These are phyloP conservation scores for Ceriops tagal DNA, from an alignment of 345 rosid species.

Conservation along the genomic window DNA sequence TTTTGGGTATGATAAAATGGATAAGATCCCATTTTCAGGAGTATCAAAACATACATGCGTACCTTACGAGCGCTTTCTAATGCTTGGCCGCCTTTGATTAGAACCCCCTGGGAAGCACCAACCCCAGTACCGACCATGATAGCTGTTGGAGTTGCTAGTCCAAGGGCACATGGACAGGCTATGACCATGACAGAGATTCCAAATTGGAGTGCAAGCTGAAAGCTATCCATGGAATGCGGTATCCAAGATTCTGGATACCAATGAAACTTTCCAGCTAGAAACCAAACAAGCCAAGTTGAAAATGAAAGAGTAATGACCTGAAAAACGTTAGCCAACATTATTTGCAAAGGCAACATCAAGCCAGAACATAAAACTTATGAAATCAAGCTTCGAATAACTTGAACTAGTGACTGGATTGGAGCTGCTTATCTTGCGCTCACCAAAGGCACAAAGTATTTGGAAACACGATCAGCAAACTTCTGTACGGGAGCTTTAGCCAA, in stretches of 20 bases:
- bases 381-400: not conserved
- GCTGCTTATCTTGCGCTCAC: slow-evolving; percentile 29
- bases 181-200: slow-evolving; percentile 98
- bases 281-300: slow-evolving; percentile 90
- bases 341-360: not conserved
- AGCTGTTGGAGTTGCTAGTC: slow-evolving; percentile 98
- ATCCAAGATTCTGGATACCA: slow-evolving; percentile 87
- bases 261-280: slow-evolving; percentile 73
- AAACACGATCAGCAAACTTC: slow-evolving; percentile 88
- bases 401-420: too few species aligned
- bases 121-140: slow-evolving; percentile 99
- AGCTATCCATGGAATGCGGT: slow-evolving; percentile 90
- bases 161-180: slow-evolving; percentile 97
- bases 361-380: not conserved
- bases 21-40: too few species aligned
- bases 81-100: slow-evolving; percentile 95
- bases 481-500: slow-evolving; percentile 96
- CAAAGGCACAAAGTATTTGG: slow-evolving; percentile 84
- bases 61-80: slow-evolving; percentile 87
- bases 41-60: not conserved
- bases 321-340: slow-evolving; percentile 3
- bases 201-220: slow-evolving; percentile 90
- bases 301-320: slow-evolving; percentile 83
- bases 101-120: slow-evolving; percentile 93
- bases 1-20: too few species aligned